A percentile compares a stretch with the other conserved stretches of the same genome.
These are phyloP conservation scores for Aspergillus costaricaensis DNA, from an alignment of 2,329 filamentous ascomycete species.

Conservation along the genomic window DNA sequence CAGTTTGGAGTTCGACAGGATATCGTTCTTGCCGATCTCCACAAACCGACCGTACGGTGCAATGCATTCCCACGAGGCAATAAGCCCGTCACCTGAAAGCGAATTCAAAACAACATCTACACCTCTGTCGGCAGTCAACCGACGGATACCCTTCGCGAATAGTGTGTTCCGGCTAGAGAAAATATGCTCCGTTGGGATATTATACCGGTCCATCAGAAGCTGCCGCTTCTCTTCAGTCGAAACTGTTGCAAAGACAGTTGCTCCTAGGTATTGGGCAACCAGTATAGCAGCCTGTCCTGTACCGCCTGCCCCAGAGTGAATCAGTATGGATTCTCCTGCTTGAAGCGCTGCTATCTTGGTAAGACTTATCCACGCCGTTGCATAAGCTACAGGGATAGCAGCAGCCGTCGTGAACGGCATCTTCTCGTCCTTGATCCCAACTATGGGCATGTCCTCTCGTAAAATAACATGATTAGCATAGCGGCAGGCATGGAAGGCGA, in stretches of 20 bases:
- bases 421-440: not conserved
- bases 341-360: conserved; percentile 20
- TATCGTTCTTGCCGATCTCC: conserved; percentile 16
- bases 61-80: conserved; percentile 31
- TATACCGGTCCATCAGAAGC: conserved; percentile 26
- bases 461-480: conserved; percentile 27
- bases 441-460: conserved; percentile 10
- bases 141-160: conserved; percentile 24
- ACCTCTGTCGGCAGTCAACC: conserved; percentile 21
- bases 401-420: conserved; percentile 4
- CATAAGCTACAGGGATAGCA: conserved; percentile 8
- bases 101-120: conserved; percentile 32
- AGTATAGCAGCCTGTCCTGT: conserved; percentile 33
- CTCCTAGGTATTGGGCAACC: conserved; percentile 26
- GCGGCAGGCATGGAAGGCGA: not conserved
- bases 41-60: conserved; percentile 30
- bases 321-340: conserved; percentile 24
- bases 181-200: conserved; percentile 25
- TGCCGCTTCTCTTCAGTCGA: conserved; percentile 27
- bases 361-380: conserved; percentile 9
- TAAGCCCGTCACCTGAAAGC: conserved; percentile 27
- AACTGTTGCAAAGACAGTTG: conserved; percentile 29
- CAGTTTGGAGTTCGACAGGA: conserved; percentile 11
- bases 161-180: conserved; percentile 30
- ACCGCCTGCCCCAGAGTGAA: conserved; percentile 32